phyloP scores from a whole-genome alignment of 2,329 filamentous ascomycete species.

The Colletotrichum gloeosporioides region DNA sequence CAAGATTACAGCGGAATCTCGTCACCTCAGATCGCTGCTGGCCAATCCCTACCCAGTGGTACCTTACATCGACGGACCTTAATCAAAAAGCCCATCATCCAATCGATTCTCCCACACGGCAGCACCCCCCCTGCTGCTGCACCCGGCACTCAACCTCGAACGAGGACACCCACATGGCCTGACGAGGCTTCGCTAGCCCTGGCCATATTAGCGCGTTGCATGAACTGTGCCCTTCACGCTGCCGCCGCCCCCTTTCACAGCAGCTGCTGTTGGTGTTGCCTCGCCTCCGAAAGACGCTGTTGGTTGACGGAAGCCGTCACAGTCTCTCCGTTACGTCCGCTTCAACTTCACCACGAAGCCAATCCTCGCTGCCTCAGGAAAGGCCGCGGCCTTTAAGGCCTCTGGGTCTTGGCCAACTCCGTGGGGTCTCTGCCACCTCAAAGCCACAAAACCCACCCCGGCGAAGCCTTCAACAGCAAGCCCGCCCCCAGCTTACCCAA shows the following conservation, averaged over 20 bases:
- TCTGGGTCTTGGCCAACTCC: neutral
- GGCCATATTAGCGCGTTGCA: conserved; percentile 6
- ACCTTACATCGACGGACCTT: conserved; percentile 15
- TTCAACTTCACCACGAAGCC: neutral
- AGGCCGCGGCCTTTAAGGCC: neutral
- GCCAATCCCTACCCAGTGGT: conserved; percentile 10
- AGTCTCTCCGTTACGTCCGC: neutral
- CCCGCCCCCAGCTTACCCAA: neutral
- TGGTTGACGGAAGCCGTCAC: neutral
- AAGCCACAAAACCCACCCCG: conserved; percentile 6
- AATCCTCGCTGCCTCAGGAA: conserved; percentile 6
- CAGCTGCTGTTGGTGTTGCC: neutral
- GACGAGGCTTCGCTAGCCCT: conserved; percentile 14
- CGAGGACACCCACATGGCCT: conserved; percentile 22
- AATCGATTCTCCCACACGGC: conserved; percentile 16
- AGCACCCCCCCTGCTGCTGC: neutral
- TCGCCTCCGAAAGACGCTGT: neutral
- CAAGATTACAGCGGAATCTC: neutral
- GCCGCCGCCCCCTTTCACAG: neutral
- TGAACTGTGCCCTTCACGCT: neutral
- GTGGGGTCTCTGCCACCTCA: neutral
- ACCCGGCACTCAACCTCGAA: conserved; percentile 24
- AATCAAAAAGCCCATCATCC: conserved; percentile 10
- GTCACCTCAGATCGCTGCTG: neutral
- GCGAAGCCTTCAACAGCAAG: neutral